Conservation (phyloP, 176 grass and related monocot genomes). For the Oropetium thomaeum region DNA sequence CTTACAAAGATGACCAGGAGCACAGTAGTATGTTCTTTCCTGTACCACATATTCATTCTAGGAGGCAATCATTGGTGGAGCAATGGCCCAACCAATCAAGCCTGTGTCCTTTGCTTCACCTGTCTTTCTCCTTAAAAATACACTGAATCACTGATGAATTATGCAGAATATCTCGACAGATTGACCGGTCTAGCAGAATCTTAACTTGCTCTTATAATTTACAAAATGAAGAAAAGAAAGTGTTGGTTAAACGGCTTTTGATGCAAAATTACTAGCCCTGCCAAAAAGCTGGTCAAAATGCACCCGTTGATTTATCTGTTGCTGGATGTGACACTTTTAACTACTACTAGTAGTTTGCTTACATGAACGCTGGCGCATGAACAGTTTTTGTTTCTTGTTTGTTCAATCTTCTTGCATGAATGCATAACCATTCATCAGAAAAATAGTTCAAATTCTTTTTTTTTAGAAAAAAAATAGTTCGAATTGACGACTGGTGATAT, state of each 20-base stretch:
- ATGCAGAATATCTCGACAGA: constrained; percentile 26
- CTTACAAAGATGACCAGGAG: constrained; percentile 40
- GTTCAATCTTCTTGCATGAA: constrained; percentile 9
- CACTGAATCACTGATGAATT: constrained; percentile 10
- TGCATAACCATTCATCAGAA: constrained; percentile 6
- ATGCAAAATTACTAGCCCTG: neutral
- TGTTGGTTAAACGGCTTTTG: constrained; percentile 20
- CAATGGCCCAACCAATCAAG: constrained; percentile 28
- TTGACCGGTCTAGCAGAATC: constrained; percentile 11
- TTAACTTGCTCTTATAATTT: constrained; percentile 10
- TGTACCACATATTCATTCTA: constrained; percentile 15
- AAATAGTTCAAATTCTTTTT: neutral
- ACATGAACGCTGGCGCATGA: neutral
- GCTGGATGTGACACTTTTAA: constrained; percentile 20
- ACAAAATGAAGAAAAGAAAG: constrained; percentile 1
- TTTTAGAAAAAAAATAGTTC: neutral
- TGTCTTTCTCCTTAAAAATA: constrained; percentile 32
- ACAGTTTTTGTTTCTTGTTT: neutral
- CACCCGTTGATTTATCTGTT: neutral
- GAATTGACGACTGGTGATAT: neutral
- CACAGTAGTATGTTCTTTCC: constrained; percentile 15
- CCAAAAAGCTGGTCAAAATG: constrained; percentile 21
- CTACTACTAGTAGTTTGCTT: neutral
- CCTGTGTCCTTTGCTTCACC: constrained; percentile 11
- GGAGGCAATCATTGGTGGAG: constrained; percentile 34